These are phyloP conservation scores for Kalanchoe fedtschenkoi DNA, from an alignment of 164 flowering plant genomes.

Conservation along the genomic window DNA sequence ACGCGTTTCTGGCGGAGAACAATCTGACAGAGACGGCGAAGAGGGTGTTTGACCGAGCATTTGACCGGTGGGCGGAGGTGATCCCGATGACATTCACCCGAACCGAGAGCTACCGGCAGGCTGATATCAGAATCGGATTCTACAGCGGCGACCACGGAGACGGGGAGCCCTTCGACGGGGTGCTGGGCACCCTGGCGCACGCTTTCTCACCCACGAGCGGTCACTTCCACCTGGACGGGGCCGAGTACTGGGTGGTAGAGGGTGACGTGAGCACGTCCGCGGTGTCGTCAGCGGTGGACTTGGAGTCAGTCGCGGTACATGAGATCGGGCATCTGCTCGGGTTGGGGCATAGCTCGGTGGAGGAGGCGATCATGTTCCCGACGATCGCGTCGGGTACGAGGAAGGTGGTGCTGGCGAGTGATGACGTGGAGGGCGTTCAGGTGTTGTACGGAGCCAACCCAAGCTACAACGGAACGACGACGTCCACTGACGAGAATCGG, in stretches of 20 bases:
- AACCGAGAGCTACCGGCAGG: constrained; percentile 11
- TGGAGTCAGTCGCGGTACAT: constrained; percentile 83
- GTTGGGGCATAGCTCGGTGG: constrained; percentile 53
- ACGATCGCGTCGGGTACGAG: constrained; percentile 33
- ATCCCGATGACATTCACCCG: constrained; percentile 40
- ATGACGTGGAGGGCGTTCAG: constrained; percentile 57
- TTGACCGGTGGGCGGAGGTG: constrained; percentile 44
- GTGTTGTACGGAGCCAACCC: constrained; percentile 53
- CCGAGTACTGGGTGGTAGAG: constrained; percentile 49
- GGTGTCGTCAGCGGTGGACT: constrained; percentile 32
- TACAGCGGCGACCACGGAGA: constrained; percentile 63
- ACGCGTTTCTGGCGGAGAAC: constrained; percentile 38
- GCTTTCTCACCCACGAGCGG: constrained; percentile 74
- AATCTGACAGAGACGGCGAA: constrained; percentile 22
- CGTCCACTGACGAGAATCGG: constrained; percentile 17
- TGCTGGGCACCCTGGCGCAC: constrained; percentile 60
- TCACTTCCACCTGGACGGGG: constrained; percentile 45
- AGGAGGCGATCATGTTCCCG: constrained; percentile 71
- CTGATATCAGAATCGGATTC: constrained; percentile 56
- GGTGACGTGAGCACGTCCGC: constrained; percentile 5
- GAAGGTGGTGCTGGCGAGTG: constrained; percentile 39
- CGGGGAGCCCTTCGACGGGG: constrained; percentile 71
- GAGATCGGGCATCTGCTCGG: constrained; percentile 86
- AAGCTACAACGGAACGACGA: constrained; percentile 22
- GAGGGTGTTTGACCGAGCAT: constrained; percentile 35